phyloP scores from a whole-genome alignment of 2,329 filamentous ascomycete species.

The Exophiala xenobiotica region DNA sequence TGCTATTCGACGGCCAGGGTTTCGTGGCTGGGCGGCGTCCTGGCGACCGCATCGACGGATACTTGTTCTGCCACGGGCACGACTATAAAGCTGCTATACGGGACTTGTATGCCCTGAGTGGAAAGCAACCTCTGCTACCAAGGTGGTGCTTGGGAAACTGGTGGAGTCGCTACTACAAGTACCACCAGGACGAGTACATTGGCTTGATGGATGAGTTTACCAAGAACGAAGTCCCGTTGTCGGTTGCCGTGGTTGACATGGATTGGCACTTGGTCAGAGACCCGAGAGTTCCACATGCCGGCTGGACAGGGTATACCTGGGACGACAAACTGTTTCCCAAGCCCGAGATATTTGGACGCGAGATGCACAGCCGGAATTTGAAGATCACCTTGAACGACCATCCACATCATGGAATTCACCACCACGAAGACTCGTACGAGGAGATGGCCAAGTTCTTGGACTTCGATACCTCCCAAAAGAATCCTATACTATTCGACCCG shows the following conservation, averaged over 20 bases:
- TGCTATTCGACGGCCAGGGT: slow-evolving; percentile 56
- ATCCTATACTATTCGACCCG: slow-evolving; percentile 58
- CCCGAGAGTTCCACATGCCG: slow-evolving; percentile 46
- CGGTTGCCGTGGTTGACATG: slow-evolving; percentile 64
- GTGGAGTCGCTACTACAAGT: slow-evolving; percentile 65
- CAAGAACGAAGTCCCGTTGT: slow-evolving; percentile 54
- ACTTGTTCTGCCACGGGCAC: slow-evolving; percentile 60
- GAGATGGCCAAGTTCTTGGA: slow-evolving; percentile 54
- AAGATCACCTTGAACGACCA: slow-evolving; percentile 62
- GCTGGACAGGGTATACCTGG: slow-evolving; percentile 65
- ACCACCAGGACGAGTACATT: slow-evolving; percentile 57
- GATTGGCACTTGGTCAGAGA: slow-evolving; percentile 62
- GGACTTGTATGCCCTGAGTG: slow-evolving; percentile 57
- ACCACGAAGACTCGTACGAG: slow-evolving; percentile 57
- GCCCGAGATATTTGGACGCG: slow-evolving; percentile 51
- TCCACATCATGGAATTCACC: slow-evolving; percentile 58
- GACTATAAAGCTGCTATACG: slow-evolving; percentile 57
- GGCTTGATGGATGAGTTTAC: slow-evolving; percentile 58
- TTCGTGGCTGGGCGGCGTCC: slow-evolving; percentile 47
- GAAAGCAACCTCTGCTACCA: slow-evolving; percentile 56
- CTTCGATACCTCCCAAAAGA: slow-evolving; percentile 51
- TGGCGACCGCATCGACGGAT: slow-evolving; percentile 54
- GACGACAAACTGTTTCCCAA: slow-evolving; percentile 59
- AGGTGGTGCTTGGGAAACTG: slow-evolving; percentile 63
- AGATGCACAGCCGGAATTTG: slow-evolving; percentile 54